These are phyloP conservation scores for Clonostachys rosea DNA, from an alignment of 2,329 filamentous ascomycete genomes.

Conservation along the genomic window DNA sequence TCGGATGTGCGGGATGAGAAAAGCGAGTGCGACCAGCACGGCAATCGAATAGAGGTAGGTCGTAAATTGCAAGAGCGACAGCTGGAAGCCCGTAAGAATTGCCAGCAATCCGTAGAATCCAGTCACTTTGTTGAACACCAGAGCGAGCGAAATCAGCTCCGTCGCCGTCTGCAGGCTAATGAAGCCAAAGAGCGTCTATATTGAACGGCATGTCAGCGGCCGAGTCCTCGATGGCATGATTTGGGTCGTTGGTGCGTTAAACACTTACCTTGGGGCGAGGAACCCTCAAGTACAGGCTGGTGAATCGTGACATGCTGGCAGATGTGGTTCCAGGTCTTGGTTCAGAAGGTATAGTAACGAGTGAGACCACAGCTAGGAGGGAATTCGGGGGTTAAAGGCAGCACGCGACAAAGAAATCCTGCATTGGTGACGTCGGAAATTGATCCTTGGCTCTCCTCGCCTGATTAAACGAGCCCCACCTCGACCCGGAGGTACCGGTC, in stretches of 20 bases:
- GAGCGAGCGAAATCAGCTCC: constrained; percentile 76
- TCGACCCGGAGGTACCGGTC: no score
- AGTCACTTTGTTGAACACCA: constrained; percentile 89
- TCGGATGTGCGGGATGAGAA: constrained; percentile 76
- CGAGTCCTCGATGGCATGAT: neutral
- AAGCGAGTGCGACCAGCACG: constrained; percentile 62
- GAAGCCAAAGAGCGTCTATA: constrained; percentile 76
- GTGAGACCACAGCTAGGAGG: no score
- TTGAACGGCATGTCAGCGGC: constrained; percentile 2
- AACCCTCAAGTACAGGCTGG: constrained; percentile 27
- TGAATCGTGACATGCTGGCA: constrained; percentile 25
- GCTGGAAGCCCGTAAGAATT: constrained; percentile 78
- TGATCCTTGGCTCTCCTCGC: no score
- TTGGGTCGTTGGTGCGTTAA: no score
- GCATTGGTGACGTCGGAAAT: no score
- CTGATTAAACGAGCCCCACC: no score
- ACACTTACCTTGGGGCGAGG: constrained; percentile 32
- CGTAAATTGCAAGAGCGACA: constrained; percentile 78
- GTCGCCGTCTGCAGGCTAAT: constrained; percentile 84
- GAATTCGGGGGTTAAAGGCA: no score
- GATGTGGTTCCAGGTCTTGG: no score
- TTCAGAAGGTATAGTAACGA: no score
- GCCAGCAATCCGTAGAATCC: constrained; percentile 88
- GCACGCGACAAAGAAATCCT: no score
- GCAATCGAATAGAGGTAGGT: constrained; percentile 87